These are phyloP conservation scores for Rhizopogon sp. DNA, from an alignment of 768 basidiomycete genomes.

Conservation along the genomic window DNA sequence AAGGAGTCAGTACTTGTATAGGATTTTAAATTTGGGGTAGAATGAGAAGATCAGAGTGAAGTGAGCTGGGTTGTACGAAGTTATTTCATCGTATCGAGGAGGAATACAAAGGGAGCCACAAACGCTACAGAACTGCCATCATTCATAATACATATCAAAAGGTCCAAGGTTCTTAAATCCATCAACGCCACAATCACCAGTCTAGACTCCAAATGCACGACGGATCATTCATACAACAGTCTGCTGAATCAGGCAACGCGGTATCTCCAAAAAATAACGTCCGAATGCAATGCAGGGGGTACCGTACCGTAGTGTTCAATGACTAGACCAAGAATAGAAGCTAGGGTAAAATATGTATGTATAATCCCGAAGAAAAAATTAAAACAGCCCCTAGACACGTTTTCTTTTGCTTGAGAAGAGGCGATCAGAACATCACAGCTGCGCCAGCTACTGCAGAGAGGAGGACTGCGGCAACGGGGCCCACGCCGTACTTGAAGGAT, in stretches of 20 bases:
- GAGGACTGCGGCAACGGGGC: constrained; percentile 30
- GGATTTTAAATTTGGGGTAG: neutral
- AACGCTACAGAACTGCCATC: neutral
- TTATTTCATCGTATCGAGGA: constrained; percentile 22
- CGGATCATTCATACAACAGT: neutral
- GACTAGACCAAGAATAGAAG: constrained; percentile 7
- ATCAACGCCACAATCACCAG: neutral
- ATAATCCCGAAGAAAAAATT: neutral
- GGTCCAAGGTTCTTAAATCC: too few relatives aligned
- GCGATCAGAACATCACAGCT: constrained; percentile 38
- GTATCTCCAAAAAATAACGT: constrained; percentile 8
- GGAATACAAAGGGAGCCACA: neutral
- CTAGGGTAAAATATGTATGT: neutral
- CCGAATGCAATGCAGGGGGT: constrained; percentile 8
- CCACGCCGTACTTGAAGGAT: constrained; percentile 29
- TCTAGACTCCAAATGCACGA: neutral
- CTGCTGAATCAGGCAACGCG: neutral
- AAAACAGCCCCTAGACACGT: neutral
- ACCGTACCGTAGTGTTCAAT: neutral
- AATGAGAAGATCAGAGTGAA: constrained; percentile 36
- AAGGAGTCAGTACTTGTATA: constrained; percentile 23
- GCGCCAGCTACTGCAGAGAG: constrained; percentile 40
- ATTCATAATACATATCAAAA: too few relatives aligned
- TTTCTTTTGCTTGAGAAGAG: constrained; percentile 4
- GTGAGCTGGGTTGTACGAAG: constrained; percentile 57